Percentiles rank a stretch among this genome's conserved stretches.
Evolutionary conservation across 2,329 filamentous ascomycete species (phyloP).

Genomic region (Cercospora citrullina): DNA sequence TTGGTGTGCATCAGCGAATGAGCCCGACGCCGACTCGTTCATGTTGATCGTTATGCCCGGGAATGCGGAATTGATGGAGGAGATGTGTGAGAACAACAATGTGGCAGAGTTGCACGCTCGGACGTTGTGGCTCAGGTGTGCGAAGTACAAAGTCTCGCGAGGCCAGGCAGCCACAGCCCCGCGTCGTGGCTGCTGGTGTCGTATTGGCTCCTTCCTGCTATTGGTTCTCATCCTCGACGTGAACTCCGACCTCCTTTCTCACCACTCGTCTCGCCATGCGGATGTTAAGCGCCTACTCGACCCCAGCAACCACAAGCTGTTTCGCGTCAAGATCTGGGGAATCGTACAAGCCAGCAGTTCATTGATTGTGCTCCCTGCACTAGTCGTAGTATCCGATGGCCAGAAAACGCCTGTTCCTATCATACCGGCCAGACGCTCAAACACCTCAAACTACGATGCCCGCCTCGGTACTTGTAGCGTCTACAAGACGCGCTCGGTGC

Average conservation of each 20-base stretch:
- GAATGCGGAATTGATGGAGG: not conserved
- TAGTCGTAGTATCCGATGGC: not conserved
- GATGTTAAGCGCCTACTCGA: not conserved
- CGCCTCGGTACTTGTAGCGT: not conserved
- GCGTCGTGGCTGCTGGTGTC: not conserved
- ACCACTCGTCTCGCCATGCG: not conserved
- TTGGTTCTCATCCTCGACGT: not conserved
- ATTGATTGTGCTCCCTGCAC: not conserved
- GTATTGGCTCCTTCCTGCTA: not conserved
- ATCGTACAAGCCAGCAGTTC: not conserved
- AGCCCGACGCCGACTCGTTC: no score
- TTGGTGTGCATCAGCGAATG: not conserved
- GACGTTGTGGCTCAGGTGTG: not conserved
- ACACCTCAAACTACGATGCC: not conserved
- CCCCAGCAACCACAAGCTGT: not conserved
- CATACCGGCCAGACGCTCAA: not conserved
- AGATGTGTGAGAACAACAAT: not conserved
- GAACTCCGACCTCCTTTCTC: not conserved
- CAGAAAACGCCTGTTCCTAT: not conserved
- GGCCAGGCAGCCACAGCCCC: not conserved
- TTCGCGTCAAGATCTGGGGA: not conserved
- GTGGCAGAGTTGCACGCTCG: not conserved
- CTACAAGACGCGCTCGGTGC: not conserved
- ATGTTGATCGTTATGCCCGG: not conserved
- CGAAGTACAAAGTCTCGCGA: no score